phyloP scores from a whole-genome alignment of 2,329 filamentous ascomycete genomes.

The Ceratocystiopsis minuta region DNA sequence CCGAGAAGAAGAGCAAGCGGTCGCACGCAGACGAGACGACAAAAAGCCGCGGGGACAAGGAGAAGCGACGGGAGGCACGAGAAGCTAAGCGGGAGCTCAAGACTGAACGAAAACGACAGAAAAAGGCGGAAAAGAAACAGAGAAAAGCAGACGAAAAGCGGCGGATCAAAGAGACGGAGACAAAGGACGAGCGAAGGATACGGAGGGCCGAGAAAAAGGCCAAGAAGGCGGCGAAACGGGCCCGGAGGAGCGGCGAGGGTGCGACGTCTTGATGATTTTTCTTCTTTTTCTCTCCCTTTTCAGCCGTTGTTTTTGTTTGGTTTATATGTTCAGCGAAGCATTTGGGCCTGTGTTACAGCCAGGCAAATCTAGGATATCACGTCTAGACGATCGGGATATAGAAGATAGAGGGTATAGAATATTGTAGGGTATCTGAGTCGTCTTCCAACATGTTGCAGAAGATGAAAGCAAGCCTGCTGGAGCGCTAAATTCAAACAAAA shows the following conservation, averaged over 20 bases:
- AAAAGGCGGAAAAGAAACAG: slow-evolving; percentile 1
- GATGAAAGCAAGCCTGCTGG: neutral
- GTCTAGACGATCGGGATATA: neutral
- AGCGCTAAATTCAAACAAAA: slow-evolving; percentile 11
- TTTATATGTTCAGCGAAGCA: neutral
- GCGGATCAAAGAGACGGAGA: slow-evolving; percentile 17
- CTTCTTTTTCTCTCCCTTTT: neutral
- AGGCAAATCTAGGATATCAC: neutral
- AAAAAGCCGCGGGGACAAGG: slow-evolving; percentile 13
- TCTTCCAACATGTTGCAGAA: neutral
- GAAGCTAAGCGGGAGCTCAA: slow-evolving; percentile 15
- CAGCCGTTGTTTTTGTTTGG: neutral
- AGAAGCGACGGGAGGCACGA: slow-evolving; percentile 22
- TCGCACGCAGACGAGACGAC: slow-evolving; percentile 6
- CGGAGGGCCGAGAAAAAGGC: slow-evolving; percentile 16
- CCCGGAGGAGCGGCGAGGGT: neutral
- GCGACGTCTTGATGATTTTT: neutral
- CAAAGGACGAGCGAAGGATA: slow-evolving; percentile 20
- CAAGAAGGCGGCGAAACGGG: slow-evolving; percentile 1
- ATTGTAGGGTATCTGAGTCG: no score
- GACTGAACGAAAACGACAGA: slow-evolving; percentile 19
- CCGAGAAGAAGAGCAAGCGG: neutral
- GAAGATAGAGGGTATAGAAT: no score
- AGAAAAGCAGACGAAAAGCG: slow-evolving; percentile 6
- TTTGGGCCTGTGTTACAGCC: neutral